Evolutionary conservation across 148 eudicot species (phyloP), one percentile per base, ranked within the genome.

Genomic region (Gaultheria prostrata): DNA sequence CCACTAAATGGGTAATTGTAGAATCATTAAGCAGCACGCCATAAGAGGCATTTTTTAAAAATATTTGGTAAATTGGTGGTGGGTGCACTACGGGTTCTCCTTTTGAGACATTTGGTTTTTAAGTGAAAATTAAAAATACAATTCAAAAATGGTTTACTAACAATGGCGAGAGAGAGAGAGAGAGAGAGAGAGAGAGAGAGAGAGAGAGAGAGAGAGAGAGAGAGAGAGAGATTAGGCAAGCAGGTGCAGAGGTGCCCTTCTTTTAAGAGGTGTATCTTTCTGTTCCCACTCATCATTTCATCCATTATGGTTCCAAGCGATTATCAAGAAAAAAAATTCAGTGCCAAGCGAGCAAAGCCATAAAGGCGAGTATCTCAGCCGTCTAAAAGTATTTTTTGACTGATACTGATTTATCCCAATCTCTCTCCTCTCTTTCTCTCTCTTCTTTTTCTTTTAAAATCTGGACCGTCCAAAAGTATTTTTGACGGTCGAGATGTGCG

Each of bases 71-170:
- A 69, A 46, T 43, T 54, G 30, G 9, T 24, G 72, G 56, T 84
- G 79, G 70, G 72, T 45, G 51, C 49, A 18, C 76, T 15, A 48
- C 30, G 46, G 86, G 79, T 80, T 30, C 76, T 57, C 81, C 77
- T 80, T 85, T 85, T 69, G 48, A 74, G 63, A 85, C 75, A 85
- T 35, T 15, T 14, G 45, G 85, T 24, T 24, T 24, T 24, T 2
- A 12, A 65, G 61, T 30, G 61, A 69, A 30, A 49, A 69, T 18
- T 1, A 11, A 59, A 65, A 33, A 21, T 4, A 35, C 8, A 21
- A 3, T 20, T 33, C 1, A 2, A 73, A 39, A 20, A 30, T 1
- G 18, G 8, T 12, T 24, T 15, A 4, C 24, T 13, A 30, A 30
- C 20, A 15, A 61, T n/a, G n/a, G 28, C 35, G 43, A 39, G 48